These are phyloP conservation scores for Boletus insuetus DNA, from an alignment of 768 basidiomycete genomes.

Conservation along the genomic window DNA sequence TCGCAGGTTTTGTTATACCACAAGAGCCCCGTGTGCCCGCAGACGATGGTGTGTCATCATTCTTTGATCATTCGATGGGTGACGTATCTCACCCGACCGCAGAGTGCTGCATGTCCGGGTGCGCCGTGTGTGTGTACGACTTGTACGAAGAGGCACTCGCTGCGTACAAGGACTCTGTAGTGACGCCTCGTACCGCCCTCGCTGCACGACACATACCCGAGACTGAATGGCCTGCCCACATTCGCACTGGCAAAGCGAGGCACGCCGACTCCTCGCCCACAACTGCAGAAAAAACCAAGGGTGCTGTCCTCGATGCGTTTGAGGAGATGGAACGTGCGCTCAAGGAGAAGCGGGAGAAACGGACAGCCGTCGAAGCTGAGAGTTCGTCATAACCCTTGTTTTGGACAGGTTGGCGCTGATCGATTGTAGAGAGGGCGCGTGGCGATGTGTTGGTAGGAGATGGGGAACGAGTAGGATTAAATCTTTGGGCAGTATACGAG, in stretches of 20 bases:
- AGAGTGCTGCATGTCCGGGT: constrained; percentile 97
- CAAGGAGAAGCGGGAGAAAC: constrained; percentile 41
- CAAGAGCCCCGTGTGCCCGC: constrained; percentile 59
- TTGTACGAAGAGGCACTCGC: constrained; percentile 74
- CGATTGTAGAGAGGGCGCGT: constrained; percentile 14
- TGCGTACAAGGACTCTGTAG: constrained; percentile 57
- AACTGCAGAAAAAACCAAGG: constrained; percentile 15
- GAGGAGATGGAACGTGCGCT: constrained; percentile 66
- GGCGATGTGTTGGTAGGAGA: constrained; percentile 18
- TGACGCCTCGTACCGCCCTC: constrained; percentile 50
- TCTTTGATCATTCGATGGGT: too few relatives aligned
- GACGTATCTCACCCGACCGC: background rate
- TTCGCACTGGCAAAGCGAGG: constrained; percentile 31
- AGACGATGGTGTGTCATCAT: constrained; percentile 43
- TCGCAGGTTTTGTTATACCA: constrained; percentile 46
- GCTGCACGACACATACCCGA: constrained; percentile 46
- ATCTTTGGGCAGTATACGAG: constrained; percentile 38
- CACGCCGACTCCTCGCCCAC: background rate
- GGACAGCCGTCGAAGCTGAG: constrained; percentile 34
- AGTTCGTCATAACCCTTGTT: constrained; percentile 35
- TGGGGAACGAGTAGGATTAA: constrained; percentile 11
- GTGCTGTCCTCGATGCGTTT: constrained; percentile 59
- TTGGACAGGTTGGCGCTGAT: constrained; percentile 10
- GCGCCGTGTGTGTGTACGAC: constrained; percentile 89
- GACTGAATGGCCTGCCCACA: constrained; percentile 60